These are phyloP conservation scores for Phalaenopsis equestris DNA, from an alignment of 106 monocot genomes.

Conservation along the genomic window DNA sequence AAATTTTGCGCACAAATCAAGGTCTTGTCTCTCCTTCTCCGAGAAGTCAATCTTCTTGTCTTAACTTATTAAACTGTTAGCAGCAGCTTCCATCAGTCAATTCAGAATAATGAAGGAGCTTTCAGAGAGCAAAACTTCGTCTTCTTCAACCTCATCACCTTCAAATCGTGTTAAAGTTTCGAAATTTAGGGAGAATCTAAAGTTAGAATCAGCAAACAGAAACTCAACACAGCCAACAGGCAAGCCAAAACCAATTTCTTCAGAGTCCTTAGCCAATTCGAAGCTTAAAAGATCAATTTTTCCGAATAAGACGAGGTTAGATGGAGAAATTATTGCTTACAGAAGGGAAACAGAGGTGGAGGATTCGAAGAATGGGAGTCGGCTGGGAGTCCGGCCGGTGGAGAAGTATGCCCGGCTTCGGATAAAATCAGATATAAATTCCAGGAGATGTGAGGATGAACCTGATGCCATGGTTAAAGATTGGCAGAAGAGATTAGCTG, in stretches of 20 bases:
- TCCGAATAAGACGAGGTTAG: slow-evolving; percentile 14
- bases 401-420: slow-evolving; percentile 32
- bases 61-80: background rate
- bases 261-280: slow-evolving; percentile 5
- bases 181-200: slow-evolving; percentile 16
- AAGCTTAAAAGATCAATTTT: slow-evolving; percentile 26
- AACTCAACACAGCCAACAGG: slow-evolving; percentile 9
- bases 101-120: slow-evolving; percentile 39
- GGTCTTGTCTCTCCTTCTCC: background rate
- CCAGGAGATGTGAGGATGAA: slow-evolving; percentile 18
- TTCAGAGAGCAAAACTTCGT: slow-evolving; percentile 9
- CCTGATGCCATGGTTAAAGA: slow-evolving; percentile 16
- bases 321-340: background rate
- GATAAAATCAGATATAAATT: slow-evolving; percentile 9
- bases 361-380: slow-evolving; percentile 13
- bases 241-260: slow-evolving; percentile 16
- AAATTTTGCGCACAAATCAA: slow-evolving; percentile 15
- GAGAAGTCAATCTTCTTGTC: slow-evolving; percentile 5
- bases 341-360: slow-evolving; percentile 16
- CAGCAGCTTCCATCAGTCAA: background rate
- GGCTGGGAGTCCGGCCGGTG: slow-evolving; percentile 5
- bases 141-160: slow-evolving; percentile 16
- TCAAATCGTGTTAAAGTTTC: slow-evolving; percentile 12
- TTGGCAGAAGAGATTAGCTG: slow-evolving; percentile 35
- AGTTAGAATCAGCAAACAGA: slow-evolving; percentile 12